Evolutionary conservation across 2,329 filamentous ascomycete species (phyloP), one percentile per base, ranked within the genome.

Genomic region (Trichoderma oligosporum): DNA sequence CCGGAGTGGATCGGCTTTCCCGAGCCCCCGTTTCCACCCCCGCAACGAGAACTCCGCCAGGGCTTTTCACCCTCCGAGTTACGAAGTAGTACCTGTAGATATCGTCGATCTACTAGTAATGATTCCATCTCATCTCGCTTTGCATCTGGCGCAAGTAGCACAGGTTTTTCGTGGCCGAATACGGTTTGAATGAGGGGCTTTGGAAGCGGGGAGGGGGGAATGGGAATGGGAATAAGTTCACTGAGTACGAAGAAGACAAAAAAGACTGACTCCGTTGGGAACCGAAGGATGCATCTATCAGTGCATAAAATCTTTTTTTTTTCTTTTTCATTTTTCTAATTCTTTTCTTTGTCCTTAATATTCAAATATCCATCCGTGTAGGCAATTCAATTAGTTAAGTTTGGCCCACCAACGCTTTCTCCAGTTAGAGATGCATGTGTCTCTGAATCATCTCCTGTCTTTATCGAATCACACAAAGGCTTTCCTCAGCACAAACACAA

Each of bases 131-230:
- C 39, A 48, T 53, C 33, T 53, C 25, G 36, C 33, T 39, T 27
- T 11, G n/a, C 33, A 33, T 16, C 12, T 27, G 12, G 4, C 20
- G n/a, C n/a, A n/a, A n/a, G n/a, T 7, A 18, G 7, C 12, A 9
- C 12, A 16, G 48, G 25, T 36, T 38, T 35, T 39, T 31, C 16
- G 41, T 20, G 22, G 47, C 56, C 56, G 41, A 53, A 58, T 53
- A 41, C 48, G 56, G 56, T 44, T 44, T 53, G 56, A 16, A 47
- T 58, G 56, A 53, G 56, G 56, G 56, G 56, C 42, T 53, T 16
- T n/a, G 18, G 46, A 41, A 48, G 35, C 35, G 48, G 56, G 56
- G 39, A 39, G 18, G 31, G 9, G 27, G 16, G 12, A 27, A 18
- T n/a, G n/a, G n/a, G 18, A 42, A 33, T 24, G 16, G n/a, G n/a